Conservation (phyloP, 805 yeast genomes). For the Zygosaccharomyces bisporus region DNA sequence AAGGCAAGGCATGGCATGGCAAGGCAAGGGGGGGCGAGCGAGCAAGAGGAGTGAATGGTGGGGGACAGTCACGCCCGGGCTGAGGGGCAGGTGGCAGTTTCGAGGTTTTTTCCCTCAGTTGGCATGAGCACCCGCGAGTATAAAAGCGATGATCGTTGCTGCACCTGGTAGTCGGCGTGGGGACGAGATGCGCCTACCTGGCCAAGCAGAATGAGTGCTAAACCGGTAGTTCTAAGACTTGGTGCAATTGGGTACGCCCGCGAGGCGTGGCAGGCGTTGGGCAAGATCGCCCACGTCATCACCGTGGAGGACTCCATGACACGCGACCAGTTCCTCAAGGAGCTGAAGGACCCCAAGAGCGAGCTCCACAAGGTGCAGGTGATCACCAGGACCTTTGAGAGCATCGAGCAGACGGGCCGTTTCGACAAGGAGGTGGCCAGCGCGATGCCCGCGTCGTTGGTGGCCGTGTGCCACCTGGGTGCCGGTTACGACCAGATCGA, state of each 20-base stretch:
- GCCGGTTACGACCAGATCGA: conserved; percentile 79
- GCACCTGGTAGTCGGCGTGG: neutral
- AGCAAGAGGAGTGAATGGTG: neutral
- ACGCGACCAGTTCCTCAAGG: conserved; percentile 36
- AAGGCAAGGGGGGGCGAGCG: no score
- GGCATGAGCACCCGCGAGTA: neutral
- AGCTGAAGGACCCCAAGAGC: conserved; percentile 32
- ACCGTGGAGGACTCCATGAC: conserved; percentile 40
- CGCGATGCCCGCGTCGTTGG: conserved; percentile 52
- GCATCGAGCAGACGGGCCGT: conserved; percentile 53
- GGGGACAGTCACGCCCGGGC: neutral
- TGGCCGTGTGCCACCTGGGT: conserved; percentile 57
- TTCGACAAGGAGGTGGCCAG: conserved; percentile 59
- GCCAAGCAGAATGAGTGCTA: conserved; percentile 20
- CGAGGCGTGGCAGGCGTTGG: conserved; percentile 60
- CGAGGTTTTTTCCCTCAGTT: neutral
- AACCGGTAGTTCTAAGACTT: conserved; percentile 62
- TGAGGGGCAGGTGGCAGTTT: neutral
- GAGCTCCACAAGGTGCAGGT: conserved; percentile 34
- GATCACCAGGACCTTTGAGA: conserved; percentile 51
- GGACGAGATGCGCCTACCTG: neutral
- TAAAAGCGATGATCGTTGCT: neutral
- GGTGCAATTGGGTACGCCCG: conserved; percentile 60
- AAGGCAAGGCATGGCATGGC: no score
- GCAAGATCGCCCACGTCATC: conserved; percentile 46